Conservation (phyloP, 768 basidiomycete genomes). For the Boletellus ananiceps region DNA sequence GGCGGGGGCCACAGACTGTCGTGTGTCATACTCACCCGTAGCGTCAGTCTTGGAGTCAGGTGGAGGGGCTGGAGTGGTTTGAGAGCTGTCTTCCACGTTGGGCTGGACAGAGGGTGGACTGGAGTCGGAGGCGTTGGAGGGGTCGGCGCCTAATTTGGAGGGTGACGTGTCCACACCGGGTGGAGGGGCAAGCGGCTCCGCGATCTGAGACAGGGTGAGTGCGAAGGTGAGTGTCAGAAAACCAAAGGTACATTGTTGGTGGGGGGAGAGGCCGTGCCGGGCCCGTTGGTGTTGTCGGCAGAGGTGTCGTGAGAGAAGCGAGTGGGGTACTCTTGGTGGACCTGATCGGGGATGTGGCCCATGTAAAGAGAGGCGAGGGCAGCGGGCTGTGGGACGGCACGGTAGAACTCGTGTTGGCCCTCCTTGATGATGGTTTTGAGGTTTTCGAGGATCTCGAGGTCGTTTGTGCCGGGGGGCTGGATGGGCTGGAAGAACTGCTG, state of each 20-base stretch:
- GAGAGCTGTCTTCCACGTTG: slow-evolving; percentile 7
- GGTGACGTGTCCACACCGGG: slow-evolving; percentile 26
- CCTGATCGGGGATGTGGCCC: slow-evolving; percentile 45
- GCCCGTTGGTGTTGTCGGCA: slow-evolving; percentile 9
- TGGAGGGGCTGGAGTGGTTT: neutral
- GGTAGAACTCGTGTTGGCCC: slow-evolving; percentile 69
- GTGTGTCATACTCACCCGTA: slow-evolving; percentile 29
- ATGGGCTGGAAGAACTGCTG: slow-evolving; percentile 26
- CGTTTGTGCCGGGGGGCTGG: slow-evolving; percentile 54
- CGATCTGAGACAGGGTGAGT: slow-evolving; percentile 20
- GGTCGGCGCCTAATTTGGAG: slow-evolving; percentile 16
- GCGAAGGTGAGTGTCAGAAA: slow-evolving; percentile 1
- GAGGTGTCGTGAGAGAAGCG: slow-evolving; percentile 12
- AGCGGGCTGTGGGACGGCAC: slow-evolving; percentile 59
- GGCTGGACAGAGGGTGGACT: slow-evolving; percentile 8
- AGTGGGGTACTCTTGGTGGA: slow-evolving; percentile 17
- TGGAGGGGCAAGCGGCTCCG: slow-evolving; percentile 13
- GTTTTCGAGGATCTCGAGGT: slow-evolving; percentile 70
- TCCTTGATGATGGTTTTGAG: slow-evolving; percentile 69
- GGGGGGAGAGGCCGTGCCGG: neutral
- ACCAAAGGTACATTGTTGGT: slow-evolving; percentile 34
- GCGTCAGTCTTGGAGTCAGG: slow-evolving; percentile 12
- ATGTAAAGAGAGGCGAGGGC: slow-evolving; percentile 61
- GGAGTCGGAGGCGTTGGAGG: slow-evolving; percentile 2
- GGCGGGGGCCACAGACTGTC: slow-evolving; percentile 19